Percentiles rank a stretch among this genome's conserved stretches.
phyloP scores from a whole-genome alignment of 768 basidiomycete genomes.

The Chalciporus pseudorubinellus region DNA sequence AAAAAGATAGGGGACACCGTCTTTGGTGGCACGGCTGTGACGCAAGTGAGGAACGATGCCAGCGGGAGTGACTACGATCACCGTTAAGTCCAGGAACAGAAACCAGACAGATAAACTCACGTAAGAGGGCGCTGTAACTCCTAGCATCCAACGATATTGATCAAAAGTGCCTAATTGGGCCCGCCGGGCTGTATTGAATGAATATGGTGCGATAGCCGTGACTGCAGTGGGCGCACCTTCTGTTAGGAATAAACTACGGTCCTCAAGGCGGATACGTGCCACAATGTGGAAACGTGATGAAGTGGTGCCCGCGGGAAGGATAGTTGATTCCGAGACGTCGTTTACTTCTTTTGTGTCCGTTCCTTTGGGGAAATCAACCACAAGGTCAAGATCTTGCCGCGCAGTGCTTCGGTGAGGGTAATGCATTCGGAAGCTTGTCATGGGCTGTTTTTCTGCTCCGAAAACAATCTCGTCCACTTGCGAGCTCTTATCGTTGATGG shows the following conservation, averaged over 20 bases:
- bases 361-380: constrained; percentile 7
- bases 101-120: constrained; percentile 30
- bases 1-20: constrained; percentile 32
- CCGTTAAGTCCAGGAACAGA: background rate
- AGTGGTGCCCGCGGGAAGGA: constrained; percentile 15
- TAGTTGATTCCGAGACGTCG: background rate
- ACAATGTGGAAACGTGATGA: constrained; percentile 46
- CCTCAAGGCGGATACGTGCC: constrained; percentile 41
- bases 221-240: constrained; percentile 28
- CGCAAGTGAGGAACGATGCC: constrained; percentile 34
- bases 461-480: background rate
- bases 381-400: constrained; percentile 36
- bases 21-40: constrained; percentile 39
- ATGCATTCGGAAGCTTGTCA: constrained; percentile 35
- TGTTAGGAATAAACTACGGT: constrained; percentile 45
- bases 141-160: constrained; percentile 48
- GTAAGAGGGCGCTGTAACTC: constrained; percentile 45
- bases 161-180: constrained; percentile 23
- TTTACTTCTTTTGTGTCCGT: background rate
- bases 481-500: constrained; percentile 6
- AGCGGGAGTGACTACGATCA: constrained; percentile 26
- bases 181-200: constrained; percentile 33
- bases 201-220: background rate
- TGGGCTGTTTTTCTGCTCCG: background rate
- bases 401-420: constrained; percentile 42